Evolutionary conservation across 2,329 filamentous ascomycete species (phyloP).

Genomic region (Colletotrichum cereale): DNA sequence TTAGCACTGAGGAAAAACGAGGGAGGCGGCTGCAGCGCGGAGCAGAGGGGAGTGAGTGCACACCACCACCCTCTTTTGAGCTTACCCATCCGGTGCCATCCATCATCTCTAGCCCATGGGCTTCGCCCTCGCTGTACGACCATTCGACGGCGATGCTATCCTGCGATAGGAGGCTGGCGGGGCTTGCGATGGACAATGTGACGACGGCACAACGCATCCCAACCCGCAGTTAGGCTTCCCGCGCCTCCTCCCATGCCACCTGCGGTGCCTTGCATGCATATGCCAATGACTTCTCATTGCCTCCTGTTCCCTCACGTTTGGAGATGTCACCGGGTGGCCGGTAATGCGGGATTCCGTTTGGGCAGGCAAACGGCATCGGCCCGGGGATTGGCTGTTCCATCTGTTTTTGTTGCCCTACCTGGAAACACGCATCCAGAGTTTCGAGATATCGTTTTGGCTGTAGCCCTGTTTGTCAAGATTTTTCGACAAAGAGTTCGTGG

Average conservation of each 20-base stretch:
- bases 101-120: constrained; percentile 9
- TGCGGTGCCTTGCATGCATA: constrained; percentile 39
- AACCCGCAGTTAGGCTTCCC: constrained; percentile 35
- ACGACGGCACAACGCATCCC: constrained; percentile 37
- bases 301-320: constrained; percentile 38
- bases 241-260: constrained; percentile 22
- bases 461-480: constrained; percentile 28
- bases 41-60: constrained; percentile 18
- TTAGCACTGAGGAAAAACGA: constrained; percentile 22
- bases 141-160: constrained; percentile 21
- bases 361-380: constrained; percentile 1
- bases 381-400: constrained; percentile 28
- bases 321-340: constrained; percentile 34
- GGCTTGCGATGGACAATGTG: constrained; percentile 15
- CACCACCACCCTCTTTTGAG: background rate
- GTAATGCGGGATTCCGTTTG: constrained; percentile 25
- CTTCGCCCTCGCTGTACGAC: constrained; percentile 30
- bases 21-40: constrained; percentile 18
- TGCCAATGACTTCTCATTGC: constrained; percentile 19
- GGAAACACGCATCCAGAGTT: constrained; percentile 33
- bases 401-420: constrained; percentile 13
- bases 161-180: constrained; percentile 22
- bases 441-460: constrained; percentile 26
- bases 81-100: constrained; percentile 6
- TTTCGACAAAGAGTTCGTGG: constrained; percentile 28